Evolutionary conservation across 305 asterid genomes (phyloP).

Genomic region (Striga hermonthica): DNA sequence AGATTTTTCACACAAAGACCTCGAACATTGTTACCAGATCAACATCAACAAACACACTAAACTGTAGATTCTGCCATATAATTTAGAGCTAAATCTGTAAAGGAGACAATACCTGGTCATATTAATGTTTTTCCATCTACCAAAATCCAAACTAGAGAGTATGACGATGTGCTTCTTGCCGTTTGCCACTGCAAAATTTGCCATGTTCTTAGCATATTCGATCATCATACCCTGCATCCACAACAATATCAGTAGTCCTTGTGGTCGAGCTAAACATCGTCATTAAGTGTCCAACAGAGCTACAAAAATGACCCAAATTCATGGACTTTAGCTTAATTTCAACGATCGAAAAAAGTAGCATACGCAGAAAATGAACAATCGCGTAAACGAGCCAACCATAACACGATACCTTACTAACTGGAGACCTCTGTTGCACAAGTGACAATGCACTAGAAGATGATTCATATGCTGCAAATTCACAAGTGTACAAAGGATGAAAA

Average conservation of each 20-base stretch:
- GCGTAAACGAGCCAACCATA: not conserved
- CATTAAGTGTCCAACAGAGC: not conserved
- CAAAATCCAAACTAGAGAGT: constrained; percentile 92
- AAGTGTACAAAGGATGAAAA: not conserved
- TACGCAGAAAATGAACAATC: not conserved
- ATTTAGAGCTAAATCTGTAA: constrained; percentile 4
- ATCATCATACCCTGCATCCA: constrained; percentile 81
- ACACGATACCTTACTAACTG: constrained; percentile 63
- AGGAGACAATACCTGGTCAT: constrained; percentile 60
- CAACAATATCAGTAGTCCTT: constrained; percentile 23
- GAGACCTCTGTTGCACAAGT: constrained; percentile 90
- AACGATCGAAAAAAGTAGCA: not conserved
- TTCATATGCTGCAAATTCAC: constrained; percentile 54
- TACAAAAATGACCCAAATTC: not conserved
- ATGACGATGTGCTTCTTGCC: constrained; percentile 65
- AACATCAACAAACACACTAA: constrained; percentile 2
- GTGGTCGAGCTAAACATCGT: not conserved
- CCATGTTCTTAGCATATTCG: constrained; percentile 78
- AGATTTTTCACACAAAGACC: not conserved
- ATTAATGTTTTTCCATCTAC: constrained; percentile 72
- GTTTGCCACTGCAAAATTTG: constrained; percentile 64
- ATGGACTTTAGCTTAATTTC: not conserved
- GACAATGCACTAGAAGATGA: constrained; percentile 54
- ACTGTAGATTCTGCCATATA: constrained; percentile 1
- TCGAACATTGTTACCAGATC: not conserved